Evolutionary conservation across 768 basidiomycete genomes (phyloP).

Genomic region (Suillus lakei): DNA sequence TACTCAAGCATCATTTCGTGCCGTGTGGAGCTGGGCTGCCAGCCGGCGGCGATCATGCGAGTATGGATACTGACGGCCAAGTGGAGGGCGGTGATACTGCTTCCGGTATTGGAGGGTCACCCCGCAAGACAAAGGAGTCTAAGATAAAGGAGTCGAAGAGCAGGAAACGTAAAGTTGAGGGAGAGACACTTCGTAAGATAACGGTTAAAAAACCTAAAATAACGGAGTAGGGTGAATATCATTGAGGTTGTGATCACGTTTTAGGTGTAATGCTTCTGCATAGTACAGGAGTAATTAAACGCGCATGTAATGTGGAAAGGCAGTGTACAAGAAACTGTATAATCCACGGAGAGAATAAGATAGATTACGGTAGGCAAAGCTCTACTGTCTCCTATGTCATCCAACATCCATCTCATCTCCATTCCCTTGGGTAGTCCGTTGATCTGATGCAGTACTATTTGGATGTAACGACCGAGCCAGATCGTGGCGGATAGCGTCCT

Average conservation of each 20-base stretch:
- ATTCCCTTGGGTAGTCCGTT: constrained; percentile 42
- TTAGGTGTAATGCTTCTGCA: constrained; percentile 1
- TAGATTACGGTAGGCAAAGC: constrained; percentile 13
- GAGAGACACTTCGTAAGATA: constrained; percentile 47
- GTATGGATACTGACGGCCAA: constrained; percentile 25
- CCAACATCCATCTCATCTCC: constrained; percentile 75
- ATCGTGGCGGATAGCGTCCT: constrained; percentile 59
- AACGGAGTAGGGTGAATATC: not conserved
- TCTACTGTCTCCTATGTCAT: constrained; percentile 33
- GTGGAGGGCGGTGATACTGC: constrained; percentile 25
- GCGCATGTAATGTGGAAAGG: constrained; percentile 23
- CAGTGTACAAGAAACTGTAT: constrained; percentile 26
- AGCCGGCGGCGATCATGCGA: constrained; percentile 8
- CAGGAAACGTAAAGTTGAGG: constrained; percentile 54
- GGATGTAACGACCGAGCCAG: constrained; percentile 30
- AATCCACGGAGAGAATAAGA: constrained; percentile 30
- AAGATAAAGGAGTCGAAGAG: constrained; percentile 34
- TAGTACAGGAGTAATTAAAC: constrained; percentile 21
- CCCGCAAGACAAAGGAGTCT: constrained; percentile 6
- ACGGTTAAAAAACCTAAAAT: constrained; percentile 51
- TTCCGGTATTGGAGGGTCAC: not conserved
- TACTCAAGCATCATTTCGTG: constrained; percentile 66
- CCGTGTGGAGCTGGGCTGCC: constrained; percentile 51
- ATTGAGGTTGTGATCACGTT: not conserved
- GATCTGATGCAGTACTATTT: constrained; percentile 21